These are phyloP conservation scores for Bothriochloa decipiens DNA, from an alignment of 176 grass and related monocot species.

Conservation along the genomic window DNA sequence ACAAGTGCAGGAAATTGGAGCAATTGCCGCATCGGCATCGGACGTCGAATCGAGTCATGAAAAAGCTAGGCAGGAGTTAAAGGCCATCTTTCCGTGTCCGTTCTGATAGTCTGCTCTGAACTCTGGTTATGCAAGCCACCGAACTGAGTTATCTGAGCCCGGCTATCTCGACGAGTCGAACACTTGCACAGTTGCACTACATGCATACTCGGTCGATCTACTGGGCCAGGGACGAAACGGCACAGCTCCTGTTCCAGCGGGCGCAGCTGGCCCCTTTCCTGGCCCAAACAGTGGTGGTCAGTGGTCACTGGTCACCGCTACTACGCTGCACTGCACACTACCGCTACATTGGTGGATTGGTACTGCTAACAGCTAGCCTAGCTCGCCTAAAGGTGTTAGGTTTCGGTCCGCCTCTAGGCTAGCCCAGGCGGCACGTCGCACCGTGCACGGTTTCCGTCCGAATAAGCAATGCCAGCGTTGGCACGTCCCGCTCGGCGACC, in stretches of 20 bases:
- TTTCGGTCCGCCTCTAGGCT: background rate
- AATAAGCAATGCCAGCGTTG: slow-evolving; percentile 29
- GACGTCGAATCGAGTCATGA: background rate
- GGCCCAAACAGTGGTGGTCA: too few species aligned
- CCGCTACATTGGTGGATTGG: background rate
- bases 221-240: background rate
- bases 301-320: too few species aligned
- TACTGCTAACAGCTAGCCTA: background rate
- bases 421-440: background rate
- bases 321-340: background rate
- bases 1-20: too few species aligned
- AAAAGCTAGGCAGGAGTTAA: background rate
- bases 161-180: too few species aligned
- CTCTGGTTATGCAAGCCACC: background rate
- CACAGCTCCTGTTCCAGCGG: background rate
- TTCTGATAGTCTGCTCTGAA: background rate
- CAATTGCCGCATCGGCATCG: too few species aligned
- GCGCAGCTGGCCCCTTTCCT: too few species aligned
- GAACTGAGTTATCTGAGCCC: background rate
- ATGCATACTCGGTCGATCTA: too few species aligned
- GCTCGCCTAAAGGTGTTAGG: slow-evolving; percentile 7
- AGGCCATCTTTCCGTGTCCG: background rate
- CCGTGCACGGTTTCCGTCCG: slow-evolving; percentile 15
- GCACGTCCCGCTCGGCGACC: slow-evolving; percentile 18
- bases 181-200: too few species aligned